phyloP scores from a whole-genome alignment of 352 stramenopile genomes.

The Globisporangium paroecandrum region DNA sequence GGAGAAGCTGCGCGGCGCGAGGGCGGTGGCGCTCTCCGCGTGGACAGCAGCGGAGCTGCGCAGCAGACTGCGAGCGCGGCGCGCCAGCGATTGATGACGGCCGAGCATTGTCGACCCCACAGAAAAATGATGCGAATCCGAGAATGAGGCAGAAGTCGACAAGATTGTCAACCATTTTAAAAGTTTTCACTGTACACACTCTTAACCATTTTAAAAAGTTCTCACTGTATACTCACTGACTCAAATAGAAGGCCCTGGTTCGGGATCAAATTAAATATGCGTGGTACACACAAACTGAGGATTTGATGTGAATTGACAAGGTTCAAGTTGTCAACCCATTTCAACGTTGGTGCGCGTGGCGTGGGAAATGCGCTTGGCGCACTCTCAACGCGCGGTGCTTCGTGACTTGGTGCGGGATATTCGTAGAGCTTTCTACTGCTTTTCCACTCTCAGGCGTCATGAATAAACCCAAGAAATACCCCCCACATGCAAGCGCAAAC shows the following conservation, averaged over 20 bases:
- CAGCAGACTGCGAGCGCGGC: slow-evolving; percentile 3
- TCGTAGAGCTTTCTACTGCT: background rate
- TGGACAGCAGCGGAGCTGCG: background rate
- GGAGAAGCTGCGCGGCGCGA: background rate
- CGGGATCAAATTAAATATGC: background rate
- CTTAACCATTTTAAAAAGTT: background rate
- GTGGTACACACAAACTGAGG: background rate
- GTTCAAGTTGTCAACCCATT: background rate
- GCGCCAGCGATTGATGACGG: slow-evolving; percentile 11
- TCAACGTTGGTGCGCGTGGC: background rate
- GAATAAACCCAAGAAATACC: background rate
- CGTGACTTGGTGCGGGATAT: background rate
- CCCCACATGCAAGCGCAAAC: background rate
- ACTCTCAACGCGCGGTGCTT: background rate
- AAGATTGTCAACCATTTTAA: background rate
- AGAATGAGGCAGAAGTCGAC: slow-evolving; percentile 1
- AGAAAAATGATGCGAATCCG: slow-evolving; percentile 12
- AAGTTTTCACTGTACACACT: background rate
- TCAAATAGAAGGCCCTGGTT: background rate
- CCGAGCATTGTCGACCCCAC: slow-evolving; percentile 12
- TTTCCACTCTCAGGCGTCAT: background rate
- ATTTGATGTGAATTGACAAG: background rate
- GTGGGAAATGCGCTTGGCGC: background rate
- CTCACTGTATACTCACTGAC: background rate
- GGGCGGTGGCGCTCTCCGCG: background rate